These are phyloP conservation scores for Schoenoplectus triqueter DNA, from an alignment of 202 grass and related monocot species.

Conservation along the genomic window DNA sequence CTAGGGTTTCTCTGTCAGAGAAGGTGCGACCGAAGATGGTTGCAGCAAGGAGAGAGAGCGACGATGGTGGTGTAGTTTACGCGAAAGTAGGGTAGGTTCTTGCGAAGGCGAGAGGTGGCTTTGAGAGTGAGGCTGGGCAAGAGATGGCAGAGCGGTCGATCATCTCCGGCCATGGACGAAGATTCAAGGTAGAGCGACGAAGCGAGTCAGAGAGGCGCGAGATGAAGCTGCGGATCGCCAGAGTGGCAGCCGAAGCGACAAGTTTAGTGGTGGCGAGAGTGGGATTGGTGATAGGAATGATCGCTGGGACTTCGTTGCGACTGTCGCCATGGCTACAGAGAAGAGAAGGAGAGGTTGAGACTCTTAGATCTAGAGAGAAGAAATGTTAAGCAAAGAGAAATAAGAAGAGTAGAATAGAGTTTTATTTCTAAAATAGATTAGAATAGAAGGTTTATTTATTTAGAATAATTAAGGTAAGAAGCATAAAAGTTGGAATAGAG, in stretches of 20 bases:
- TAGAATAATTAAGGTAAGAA: no score
- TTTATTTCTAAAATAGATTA: no score
- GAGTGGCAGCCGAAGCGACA: slow-evolving; percentile 2
- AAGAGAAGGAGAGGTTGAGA: no score
- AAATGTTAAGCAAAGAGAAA: no score
- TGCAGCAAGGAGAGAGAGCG: slow-evolving; percentile 45
- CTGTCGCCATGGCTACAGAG: slow-evolving; percentile 38
- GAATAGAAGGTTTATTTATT: no score
- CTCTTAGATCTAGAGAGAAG: no score
- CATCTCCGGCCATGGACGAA: slow-evolving; percentile 53
- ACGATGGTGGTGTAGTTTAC: slow-evolving; percentile 57
- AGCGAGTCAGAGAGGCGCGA: slow-evolving; percentile 47
- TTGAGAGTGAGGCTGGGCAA: slow-evolving; percentile 45
- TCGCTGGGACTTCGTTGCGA: slow-evolving; percentile 17
- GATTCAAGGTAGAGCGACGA: slow-evolving; percentile 45
- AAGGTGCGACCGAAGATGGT: slow-evolving; percentile 45
- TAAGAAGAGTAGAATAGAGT: no score
- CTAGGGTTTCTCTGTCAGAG: slow-evolving; percentile 57
- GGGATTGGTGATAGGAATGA: slow-evolving; percentile 27
- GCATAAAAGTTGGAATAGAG: no score
- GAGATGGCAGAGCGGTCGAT: slow-evolving; percentile 43
- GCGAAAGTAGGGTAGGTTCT: slow-evolving; percentile 62
- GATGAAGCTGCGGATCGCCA: slow-evolving; percentile 40
- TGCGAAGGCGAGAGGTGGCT: slow-evolving; percentile 52
- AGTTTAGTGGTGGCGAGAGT: background rate